These are phyloP conservation scores for Hylodesmum podocarpum DNA, from an alignment of 306 rosid species.

Conservation along the genomic window DNA sequence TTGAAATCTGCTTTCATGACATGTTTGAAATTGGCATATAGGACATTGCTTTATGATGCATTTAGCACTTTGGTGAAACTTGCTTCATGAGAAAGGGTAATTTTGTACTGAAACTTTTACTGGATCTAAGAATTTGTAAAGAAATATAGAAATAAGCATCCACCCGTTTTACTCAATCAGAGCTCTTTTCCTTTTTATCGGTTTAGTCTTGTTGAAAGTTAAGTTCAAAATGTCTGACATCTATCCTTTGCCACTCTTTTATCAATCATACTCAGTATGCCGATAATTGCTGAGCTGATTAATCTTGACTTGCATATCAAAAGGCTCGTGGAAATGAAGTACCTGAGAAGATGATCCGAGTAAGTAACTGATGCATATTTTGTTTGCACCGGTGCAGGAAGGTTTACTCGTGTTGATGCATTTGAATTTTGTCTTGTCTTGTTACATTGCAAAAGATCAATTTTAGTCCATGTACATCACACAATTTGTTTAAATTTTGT, in stretches of 20 bases:
- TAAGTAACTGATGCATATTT: background rate
- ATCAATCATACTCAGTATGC: background rate
- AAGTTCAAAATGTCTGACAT: background rate
- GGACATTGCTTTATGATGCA: background rate
- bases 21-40: background rate
- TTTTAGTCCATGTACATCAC: background rate
- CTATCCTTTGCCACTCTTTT: background rate
- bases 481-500: background rate
- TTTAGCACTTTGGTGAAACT: background rate
- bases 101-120: background rate
- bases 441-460: background rate
- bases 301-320: background rate
- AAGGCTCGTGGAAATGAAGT: background rate
- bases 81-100: background rate
- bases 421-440: background rate
- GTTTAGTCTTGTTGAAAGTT: background rate
- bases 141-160: background rate
- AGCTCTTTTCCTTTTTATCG: background rate
- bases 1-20: background rate
- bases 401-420: too few species aligned
- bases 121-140: background rate
- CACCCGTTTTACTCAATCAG: background rate
- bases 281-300: background rate
- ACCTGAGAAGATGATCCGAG: background rate
- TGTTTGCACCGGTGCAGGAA: too few species aligned